Evolutionary conservation across 108 stramenopile genomes (phyloP), one percentile per base, ranked within the genome.

Genomic region (Cyclotella choctawhatcheeana): DNA sequence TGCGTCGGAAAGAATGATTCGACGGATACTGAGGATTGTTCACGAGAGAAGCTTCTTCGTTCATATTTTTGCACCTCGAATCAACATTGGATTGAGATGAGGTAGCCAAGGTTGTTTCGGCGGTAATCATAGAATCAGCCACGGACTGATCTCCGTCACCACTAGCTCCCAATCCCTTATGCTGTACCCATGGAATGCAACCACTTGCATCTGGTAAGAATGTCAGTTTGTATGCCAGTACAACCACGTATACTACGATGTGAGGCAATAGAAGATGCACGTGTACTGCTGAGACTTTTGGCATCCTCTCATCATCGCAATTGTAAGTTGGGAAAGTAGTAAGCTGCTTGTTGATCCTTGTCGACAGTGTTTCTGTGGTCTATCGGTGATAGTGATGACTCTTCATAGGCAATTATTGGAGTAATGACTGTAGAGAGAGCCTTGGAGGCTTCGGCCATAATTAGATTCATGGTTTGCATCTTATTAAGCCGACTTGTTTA

Each of bases 401-500:
- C 76, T 27, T 70, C 76, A n/a, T 12, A 27, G n/a, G n/a, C n/a
- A 13, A 64, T 25, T 6, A 40, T 47, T 25, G 65, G 44, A 34
- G 61, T 44, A 55, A 73, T 82, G 27, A 82, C 53, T 2, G 74
- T 79, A 10, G 73, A 75, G 14, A 71, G 53, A 5, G 87, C 82
- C 40, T 80, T 85, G 54, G 86, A 84, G 0, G 94, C 91, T 69
- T 92, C 89, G 10, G 88, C 89, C 94, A 95, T 91, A 54, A 95
- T 88, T 17, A 84, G 69, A 22, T 85, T 86, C 94, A 95, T 95
- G 18, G 94, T 89, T 51, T 86, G 89, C 94, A 95, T 95, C 67
- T 95, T 95, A 73, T 95, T 95, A n/a, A n/a, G n/a, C n/a, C n/a
- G n/a, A n/a, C n/a, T n/a, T n/a, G n/a, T n/a, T n/a, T n/a, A n/a